Evolutionary conservation across 306 rosid genomes (phyloP), one percentile per base, ranked within the genome.

Genomic region (Quercus suber): DNA sequence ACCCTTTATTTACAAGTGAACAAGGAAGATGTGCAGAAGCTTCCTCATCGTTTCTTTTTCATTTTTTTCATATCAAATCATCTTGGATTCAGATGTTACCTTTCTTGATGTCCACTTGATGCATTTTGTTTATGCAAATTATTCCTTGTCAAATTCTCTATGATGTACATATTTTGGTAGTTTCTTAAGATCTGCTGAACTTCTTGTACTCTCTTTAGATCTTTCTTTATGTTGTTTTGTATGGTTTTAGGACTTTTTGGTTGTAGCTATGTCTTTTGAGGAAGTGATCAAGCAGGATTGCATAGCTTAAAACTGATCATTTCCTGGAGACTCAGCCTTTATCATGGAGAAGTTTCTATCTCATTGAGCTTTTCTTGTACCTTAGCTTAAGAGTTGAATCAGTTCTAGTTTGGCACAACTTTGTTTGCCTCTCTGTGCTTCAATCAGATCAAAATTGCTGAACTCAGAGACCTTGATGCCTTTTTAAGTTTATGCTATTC

Each of bases 31-130:
- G 52, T 63, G 74, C 69, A 82, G 85, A 80, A 75, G 56, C 79
- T 82, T 80, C 87, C 84, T 12, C 71, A 49, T 18, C 12, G 13
- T 68, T 77, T 70, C 69, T 12, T 21, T 61, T 65, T 78, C 73
- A 33, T 37, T 59, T 30, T 27, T 37, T 49, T 37, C 4, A 23
- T 17, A 27, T 11, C 12, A 17, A 23, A 13, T 33, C 5, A 13
- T 28, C 49, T 61, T 37, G 41, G 43, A 41, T 75, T 71, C 20
- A 28, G 52, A 14, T 23, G 70, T 56, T 28, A 60, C 28, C 57
- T 37, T 41, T 3, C 55, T 57, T 69, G 79, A 65, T 65, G 71
- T 63, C 25, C 58, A 2, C 59, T 68, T 51, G 31, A 60, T 61
- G 67, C 76, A 27, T 12, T 9, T 11, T 45, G 15, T 67, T 21